phyloP scores from a whole-genome alignment of 768 basidiomycete species.

The Tylopilus vinaceipallidus region DNA sequence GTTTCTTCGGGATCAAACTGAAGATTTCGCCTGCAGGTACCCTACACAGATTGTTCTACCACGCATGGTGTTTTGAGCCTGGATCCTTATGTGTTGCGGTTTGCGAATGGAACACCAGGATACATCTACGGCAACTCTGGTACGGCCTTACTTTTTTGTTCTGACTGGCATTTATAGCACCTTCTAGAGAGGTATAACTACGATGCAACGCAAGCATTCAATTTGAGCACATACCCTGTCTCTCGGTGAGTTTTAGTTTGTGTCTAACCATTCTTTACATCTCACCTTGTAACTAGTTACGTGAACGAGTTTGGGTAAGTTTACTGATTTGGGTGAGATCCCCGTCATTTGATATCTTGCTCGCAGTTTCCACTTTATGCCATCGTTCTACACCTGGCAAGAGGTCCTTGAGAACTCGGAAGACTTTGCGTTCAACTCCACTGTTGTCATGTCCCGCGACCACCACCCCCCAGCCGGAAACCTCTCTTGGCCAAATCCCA shows the following conservation, averaged over 20 bases:
- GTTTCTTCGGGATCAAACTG: neutral
- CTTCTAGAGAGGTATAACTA: constrained; percentile 55
- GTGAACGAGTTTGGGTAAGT: constrained; percentile 58
- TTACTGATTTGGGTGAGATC: neutral
- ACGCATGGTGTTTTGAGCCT: constrained; percentile 56
- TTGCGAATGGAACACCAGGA: constrained; percentile 48
- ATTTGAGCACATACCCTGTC: constrained; percentile 52
- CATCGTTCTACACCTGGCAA: constrained; percentile 60
- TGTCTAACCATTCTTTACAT: neutral
- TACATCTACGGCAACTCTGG: constrained; percentile 57
- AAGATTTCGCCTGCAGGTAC: constrained; percentile 34
- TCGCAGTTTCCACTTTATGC: constrained; percentile 59
- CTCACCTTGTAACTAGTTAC: constrained; percentile 35
- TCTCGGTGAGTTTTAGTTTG: constrained; percentile 33
- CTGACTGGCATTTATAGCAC: neutral
- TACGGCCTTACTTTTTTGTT: constrained; percentile 17
- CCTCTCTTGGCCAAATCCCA: constrained; percentile 55
- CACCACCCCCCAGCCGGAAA: constrained; percentile 55
- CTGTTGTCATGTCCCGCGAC: constrained; percentile 53
- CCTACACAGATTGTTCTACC: constrained; percentile 61
- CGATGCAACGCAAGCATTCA: constrained; percentile 49
- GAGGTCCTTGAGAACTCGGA: constrained; percentile 49
- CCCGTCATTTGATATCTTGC: neutral
- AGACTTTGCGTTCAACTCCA: constrained; percentile 58
- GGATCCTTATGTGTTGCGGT: constrained; percentile 51